phyloP scores from a whole-genome alignment of 257 asterid genomes.

The Solanum pinnatisectum region DNA sequence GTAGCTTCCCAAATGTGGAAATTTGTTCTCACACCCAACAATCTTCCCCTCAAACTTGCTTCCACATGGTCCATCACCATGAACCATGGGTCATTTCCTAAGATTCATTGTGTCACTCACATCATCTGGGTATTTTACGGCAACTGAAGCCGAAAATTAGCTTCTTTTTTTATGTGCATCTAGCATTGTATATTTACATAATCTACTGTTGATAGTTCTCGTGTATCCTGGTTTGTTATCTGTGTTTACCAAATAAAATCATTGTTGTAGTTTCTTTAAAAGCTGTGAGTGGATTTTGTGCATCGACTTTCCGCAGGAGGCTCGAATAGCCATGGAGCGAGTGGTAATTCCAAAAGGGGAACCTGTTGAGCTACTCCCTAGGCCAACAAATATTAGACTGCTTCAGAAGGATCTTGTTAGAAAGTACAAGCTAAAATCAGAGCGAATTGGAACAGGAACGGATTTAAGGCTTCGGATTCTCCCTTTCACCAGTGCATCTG shows the following conservation, averaged over 20 bases:
- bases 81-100: neutral
- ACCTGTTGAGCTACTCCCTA: conserved; percentile 74
- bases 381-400: conserved; percentile 52
- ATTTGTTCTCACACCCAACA: neutral
- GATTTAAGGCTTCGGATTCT: conserved; percentile 55
- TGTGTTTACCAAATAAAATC: neutral
- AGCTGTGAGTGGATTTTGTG: neutral
- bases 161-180: neutral
- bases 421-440: conserved; percentile 70
- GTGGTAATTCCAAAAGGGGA: conserved; percentile 81
- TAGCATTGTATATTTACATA: neutral
- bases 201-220: neutral
- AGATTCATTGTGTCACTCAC: neutral
- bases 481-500: conserved; percentile 30
- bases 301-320: conserved; percentile 45
- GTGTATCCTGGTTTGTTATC: neutral
- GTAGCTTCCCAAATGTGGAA: neutral
- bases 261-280: neutral
- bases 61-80: neutral
- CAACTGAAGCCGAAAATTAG: neutral
- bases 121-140: neutral
- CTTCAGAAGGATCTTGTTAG: conserved; percentile 87
- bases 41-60: neutral
- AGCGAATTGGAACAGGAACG: conserved; percentile 55
- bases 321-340: conserved; percentile 76